Conservation (phyloP, 2,329 filamentous ascomycete species). For the Aspergillus fijiensis region DNA sequence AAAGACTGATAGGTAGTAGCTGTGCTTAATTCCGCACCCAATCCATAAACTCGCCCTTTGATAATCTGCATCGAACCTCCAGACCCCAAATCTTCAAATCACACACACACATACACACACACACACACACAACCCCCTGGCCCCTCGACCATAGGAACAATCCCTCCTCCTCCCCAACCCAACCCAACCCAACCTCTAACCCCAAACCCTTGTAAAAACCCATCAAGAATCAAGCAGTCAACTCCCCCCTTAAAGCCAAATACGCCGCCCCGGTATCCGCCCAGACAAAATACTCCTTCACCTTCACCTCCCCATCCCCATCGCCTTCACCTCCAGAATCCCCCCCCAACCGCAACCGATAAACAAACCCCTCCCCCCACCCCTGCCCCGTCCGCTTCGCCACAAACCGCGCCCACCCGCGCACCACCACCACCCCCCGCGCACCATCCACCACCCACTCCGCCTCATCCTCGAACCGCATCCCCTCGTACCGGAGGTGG, state of each 20-base stretch:
- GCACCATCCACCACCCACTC: slow-evolving; percentile 40
- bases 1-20: neutral
- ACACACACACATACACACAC: too few relatives aligned
- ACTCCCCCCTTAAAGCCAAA: slow-evolving; percentile 33
- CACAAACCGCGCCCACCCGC: slow-evolving; percentile 36
- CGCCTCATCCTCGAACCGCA: slow-evolving; percentile 37
- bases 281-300: slow-evolving; percentile 46
- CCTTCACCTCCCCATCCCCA: slow-evolving; percentile 24
- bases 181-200: neutral
- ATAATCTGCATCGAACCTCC: too few relatives aligned
- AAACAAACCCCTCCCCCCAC: slow-evolving; percentile 45
- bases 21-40: too few relatives aligned
- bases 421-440: slow-evolving; percentile 32
- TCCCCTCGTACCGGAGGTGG: slow-evolving; percentile 34
- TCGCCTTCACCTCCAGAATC: slow-evolving; percentile 16
- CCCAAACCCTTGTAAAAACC: neutral
- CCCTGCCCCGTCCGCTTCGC: slow-evolving; percentile 36
- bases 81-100: too few relatives aligned
- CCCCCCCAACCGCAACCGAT: slow-evolving; percentile 37
- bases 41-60: too few relatives aligned
- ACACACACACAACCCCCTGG: too few relatives aligned
- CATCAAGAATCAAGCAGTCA: neutral
- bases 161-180: too few relatives aligned
- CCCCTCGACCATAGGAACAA: too few relatives aligned
- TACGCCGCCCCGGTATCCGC: slow-evolving; percentile 47